Conservation (phyloP, 495 filamentous ascomycete genomes). For the Cladorrhinum samala region DNA sequence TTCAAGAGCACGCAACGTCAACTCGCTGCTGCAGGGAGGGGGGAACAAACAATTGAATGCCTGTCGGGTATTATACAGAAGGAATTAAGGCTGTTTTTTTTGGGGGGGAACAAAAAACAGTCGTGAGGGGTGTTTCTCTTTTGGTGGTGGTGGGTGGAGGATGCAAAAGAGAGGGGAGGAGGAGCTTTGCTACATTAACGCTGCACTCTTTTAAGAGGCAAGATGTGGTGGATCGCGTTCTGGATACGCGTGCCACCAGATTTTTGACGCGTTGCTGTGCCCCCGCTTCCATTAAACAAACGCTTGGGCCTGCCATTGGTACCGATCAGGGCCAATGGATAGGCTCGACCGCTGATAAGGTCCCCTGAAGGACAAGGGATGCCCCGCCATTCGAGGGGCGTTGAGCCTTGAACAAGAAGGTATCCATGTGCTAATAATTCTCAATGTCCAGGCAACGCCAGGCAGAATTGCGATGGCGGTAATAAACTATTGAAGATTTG, state of each 20-base stretch:
- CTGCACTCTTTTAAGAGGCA: slow-evolving; percentile 14
- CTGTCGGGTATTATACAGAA: background rate
- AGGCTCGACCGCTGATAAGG: background rate
- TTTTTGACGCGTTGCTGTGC: slow-evolving; percentile 14
- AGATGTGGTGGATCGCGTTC: slow-evolving; percentile 15
- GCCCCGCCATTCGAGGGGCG: background rate
- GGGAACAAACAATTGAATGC: background rate
- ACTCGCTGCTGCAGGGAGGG: background rate
- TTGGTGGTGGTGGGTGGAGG: too few species aligned
- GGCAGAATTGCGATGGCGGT: too few species aligned
- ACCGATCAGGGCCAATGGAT: background rate
- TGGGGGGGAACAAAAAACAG: too few species aligned
- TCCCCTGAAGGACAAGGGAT: too few species aligned
- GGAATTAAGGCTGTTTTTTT: too few species aligned
- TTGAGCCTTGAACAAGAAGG: background rate
- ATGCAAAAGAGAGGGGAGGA: slow-evolving; percentile 12
- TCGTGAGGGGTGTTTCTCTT: too few species aligned
- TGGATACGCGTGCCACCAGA: slow-evolving; percentile 9
- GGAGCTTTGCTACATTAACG: background rate
- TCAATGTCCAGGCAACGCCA: too few species aligned
- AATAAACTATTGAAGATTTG: background rate
- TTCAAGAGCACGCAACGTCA: background rate
- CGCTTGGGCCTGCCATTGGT: slow-evolving; percentile 2
- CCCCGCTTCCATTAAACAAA: slow-evolving; percentile 19
- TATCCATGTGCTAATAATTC: too few species aligned